Percentiles rank a stretch among this genome's conserved stretches.
Evolutionary conservation across 2,329 filamentous ascomycete species (phyloP).

Genomic region (Penicillium rolfsii): DNA sequence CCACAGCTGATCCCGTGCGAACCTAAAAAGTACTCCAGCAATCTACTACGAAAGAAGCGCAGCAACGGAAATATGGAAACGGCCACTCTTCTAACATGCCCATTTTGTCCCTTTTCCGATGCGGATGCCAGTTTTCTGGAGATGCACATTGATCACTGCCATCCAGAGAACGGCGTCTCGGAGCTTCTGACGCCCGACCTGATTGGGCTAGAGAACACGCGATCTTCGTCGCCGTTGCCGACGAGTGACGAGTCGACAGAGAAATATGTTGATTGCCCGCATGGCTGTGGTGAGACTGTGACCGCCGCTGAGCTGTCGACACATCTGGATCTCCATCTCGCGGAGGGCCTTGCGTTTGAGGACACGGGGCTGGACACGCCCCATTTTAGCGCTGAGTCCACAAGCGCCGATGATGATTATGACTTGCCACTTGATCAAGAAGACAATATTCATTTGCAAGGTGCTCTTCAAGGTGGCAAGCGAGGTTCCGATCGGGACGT

Average conservation of each 20-base stretch:
- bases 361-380: conserved; percentile 32
- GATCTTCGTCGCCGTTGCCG: conserved; percentile 3
- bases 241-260: conserved; percentile 21
- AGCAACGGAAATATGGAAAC: conserved; percentile 24
- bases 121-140: conserved; percentile 44
- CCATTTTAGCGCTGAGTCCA: conserved; percentile 7
- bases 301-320: conserved; percentile 57
- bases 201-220: conserved; percentile 6
- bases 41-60: background rate
- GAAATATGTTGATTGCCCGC: conserved; percentile 58
- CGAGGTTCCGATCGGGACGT: conserved; percentile 19
- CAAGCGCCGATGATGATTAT: conserved; percentile 9
- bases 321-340: conserved; percentile 63
- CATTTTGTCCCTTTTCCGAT: conserved; percentile 52
- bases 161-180: conserved; percentile 44
- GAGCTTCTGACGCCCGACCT: conserved; percentile 27
- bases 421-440: conserved; percentile 19
- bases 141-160: conserved; percentile 51
- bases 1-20: background rate
- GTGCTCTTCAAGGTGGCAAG: conserved; percentile 20
- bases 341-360: conserved; percentile 52
- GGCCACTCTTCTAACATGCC: conserved; percentile 38
- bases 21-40: background rate
- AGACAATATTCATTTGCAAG: conserved; percentile 9
- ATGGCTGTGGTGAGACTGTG: conserved; percentile 64